Evolutionary conservation across 305 asterid genomes (phyloP), one percentile per base, ranked within the genome.

Genomic region (Plantago rigida): DNA sequence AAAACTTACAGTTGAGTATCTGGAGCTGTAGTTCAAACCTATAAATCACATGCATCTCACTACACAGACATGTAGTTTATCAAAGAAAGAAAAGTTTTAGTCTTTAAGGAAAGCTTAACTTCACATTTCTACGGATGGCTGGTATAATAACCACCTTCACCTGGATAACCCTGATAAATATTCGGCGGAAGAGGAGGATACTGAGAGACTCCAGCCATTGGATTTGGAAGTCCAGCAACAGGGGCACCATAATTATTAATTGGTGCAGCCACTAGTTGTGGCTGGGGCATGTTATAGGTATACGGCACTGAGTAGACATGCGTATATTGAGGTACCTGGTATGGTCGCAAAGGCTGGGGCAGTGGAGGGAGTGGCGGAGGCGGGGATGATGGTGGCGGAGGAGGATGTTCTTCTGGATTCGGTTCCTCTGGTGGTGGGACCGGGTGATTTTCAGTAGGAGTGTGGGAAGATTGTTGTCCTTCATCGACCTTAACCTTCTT

Each of bases 291-390:
- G 51, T 73, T 76, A 49, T 82, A 87, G 56, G 73, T 74, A 59
- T 77, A 84, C 4, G 84, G 67, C 3, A 82, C 65, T 76, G 81
- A 78, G 0, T 81, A 79, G 1, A 86, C 68, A 64, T 80, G 93
- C 75, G 81, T 65, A 65, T 71, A 82, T 46, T 79, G 95, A 41
- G 87, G 79, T 67, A 77, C 69, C 5, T 81, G 86, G 61, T 83
- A 89, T 4, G 82, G 83, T 70, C 81, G 95, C 79, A 81, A 63
- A 8, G 95, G 95, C 9, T 94, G 87, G 9, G 75, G 86, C 49
- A 80, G 73, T 5, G 96, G 94, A 5, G 89, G 94, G 10, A 94
- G 84, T 5, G 96, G 78, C 13, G 96, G 92, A 3, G 95, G 95
- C 0, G 97, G 95, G 24, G 81, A 82, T 31, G 95, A 77, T n/a